These are phyloP conservation scores for Pichia cactophila DNA, from an alignment of 1,139 yeast genomes.

Conservation along the genomic window DNA sequence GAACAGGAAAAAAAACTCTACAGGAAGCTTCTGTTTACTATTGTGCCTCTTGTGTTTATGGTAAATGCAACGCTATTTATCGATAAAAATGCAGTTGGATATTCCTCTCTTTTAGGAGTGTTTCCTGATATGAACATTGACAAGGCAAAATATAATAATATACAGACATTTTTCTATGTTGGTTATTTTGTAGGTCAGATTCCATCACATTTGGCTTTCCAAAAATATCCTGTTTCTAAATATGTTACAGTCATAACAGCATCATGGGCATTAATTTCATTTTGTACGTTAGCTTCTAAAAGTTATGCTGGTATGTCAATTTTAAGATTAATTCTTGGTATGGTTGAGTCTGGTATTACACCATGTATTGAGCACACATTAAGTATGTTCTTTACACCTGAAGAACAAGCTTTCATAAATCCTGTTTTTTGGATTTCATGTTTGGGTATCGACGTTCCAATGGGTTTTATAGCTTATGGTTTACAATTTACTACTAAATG, in stretches of 20 bases:
- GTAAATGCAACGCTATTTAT: conserved; percentile 32
- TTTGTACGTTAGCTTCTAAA: conserved; percentile 27
- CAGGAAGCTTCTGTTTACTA: conserved; percentile 17
- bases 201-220: conserved; percentile 21
- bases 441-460: conserved; percentile 31
- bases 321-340: conserved; percentile 30
- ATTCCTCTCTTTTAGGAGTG: conserved; percentile 38
- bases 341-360: conserved; percentile 29
- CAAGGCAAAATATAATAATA: conserved; percentile 30
- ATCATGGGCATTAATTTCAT: conserved; percentile 28
- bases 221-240: conserved; percentile 29
- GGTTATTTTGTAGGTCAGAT: conserved; percentile 36
- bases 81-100: conserved; percentile 38
- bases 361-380: conserved; percentile 31
- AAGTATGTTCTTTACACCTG: conserved; percentile 30
- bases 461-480: conserved; percentile 34
- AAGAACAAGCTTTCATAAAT: conserved; percentile 29
- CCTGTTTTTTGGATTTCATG: conserved; percentile 32
- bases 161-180: conserved; percentile 36
- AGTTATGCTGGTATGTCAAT: conserved; percentile 29
- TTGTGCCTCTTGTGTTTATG: conserved; percentile 27
- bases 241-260: conserved; percentile 25
- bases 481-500: conserved; percentile 22
- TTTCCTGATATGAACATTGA: conserved; percentile 36
- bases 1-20: conserved; percentile 28